Percentiles rank a stretch among this genome's conserved stretches.
Conservation (phyloP, 2,329 filamentous ascomycete species). For the Fusarium subtropicale region DNA sequence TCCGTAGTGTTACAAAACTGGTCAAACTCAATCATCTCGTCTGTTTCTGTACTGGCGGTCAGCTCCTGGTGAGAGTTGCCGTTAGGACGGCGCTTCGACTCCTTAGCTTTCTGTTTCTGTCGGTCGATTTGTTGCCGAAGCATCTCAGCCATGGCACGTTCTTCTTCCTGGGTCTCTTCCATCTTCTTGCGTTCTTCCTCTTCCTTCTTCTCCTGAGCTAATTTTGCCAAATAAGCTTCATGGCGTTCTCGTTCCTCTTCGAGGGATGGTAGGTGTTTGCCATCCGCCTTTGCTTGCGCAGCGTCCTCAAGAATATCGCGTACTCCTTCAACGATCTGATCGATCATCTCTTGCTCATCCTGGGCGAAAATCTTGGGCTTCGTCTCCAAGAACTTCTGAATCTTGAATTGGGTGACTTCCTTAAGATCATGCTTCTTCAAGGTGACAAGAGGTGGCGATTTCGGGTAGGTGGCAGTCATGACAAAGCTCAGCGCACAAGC, state of each 20-base stretch:
- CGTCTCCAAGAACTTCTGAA: conserved; percentile 72
- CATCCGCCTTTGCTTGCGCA: conserved; percentile 79
- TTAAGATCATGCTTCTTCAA: conserved; percentile 75
- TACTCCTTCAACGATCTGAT: conserved; percentile 74
- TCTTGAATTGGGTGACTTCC: conserved; percentile 76
- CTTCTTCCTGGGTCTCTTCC: conserved; percentile 73
- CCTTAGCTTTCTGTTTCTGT: conserved; percentile 72
- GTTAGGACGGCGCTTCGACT: conserved; percentile 68
- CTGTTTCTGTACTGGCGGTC: conserved; percentile 46
- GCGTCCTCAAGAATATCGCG: conserved; percentile 87
- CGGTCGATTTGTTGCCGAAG: conserved; percentile 78
- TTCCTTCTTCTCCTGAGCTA: conserved; percentile 67
- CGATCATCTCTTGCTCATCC: conserved; percentile 69
- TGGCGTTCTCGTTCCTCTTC: conserved; percentile 90
- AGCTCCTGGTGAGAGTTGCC: conserved; percentile 46
- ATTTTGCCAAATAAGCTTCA: conserved; percentile 75
- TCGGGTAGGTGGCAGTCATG: conserved; percentile 91
- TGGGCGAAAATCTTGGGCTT: conserved; percentile 66
- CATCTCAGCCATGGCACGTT: conserved; percentile 76
- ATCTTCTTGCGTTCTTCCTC: conserved; percentile 64
- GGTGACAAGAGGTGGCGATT: conserved; percentile 78
- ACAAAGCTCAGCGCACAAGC: conserved; percentile 79
- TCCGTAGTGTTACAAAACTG: conserved; percentile 73
- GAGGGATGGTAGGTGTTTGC: conserved; percentile 82
- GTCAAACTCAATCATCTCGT: conserved; percentile 70